These are phyloP conservation scores for Populus davidiana DNA, from an alignment of 345 rosid genomes.

Conservation along the genomic window DNA sequence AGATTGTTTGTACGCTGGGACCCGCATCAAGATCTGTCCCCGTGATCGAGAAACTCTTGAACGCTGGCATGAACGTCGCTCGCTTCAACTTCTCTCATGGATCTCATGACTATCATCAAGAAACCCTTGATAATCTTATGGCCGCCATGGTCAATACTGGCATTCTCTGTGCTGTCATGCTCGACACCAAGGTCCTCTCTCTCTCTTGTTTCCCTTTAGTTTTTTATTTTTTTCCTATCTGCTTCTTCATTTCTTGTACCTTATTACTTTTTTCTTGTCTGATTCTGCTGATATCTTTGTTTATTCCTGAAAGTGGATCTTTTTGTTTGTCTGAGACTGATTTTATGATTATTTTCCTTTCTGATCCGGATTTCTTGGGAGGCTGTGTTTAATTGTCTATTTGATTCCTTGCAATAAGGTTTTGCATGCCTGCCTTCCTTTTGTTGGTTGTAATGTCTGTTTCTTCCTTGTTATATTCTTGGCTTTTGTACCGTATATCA, in stretches of 20 bases:
- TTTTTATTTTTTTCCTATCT: background rate
- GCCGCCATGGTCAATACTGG: constrained; percentile 85
- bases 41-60: constrained; percentile 78
- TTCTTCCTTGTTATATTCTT: background rate
- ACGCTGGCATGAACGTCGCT: constrained; percentile 65
- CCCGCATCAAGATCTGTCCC: constrained; percentile 82
- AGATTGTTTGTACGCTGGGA: constrained; percentile 94
- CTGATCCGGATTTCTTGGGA: background rate
- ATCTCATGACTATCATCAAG: constrained; percentile 88
- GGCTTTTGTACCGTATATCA: background rate
- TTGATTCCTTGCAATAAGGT: background rate
- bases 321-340: background rate
- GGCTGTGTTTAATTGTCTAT: background rate
- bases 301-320: background rate
- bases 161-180: constrained; percentile 94
- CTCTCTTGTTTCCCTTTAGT: background rate
- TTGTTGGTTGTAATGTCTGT: background rate
- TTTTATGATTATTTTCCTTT: background rate
- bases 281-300: background rate
- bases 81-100: constrained; percentile 88
- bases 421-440: background rate
- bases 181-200: constrained; percentile 69
- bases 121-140: constrained; percentile 85
- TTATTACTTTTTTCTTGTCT: background rate
- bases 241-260: background rate